Base-by-base conservation (phyloP, 257 asterid species). In the Paulownia fortunei region DNA sequence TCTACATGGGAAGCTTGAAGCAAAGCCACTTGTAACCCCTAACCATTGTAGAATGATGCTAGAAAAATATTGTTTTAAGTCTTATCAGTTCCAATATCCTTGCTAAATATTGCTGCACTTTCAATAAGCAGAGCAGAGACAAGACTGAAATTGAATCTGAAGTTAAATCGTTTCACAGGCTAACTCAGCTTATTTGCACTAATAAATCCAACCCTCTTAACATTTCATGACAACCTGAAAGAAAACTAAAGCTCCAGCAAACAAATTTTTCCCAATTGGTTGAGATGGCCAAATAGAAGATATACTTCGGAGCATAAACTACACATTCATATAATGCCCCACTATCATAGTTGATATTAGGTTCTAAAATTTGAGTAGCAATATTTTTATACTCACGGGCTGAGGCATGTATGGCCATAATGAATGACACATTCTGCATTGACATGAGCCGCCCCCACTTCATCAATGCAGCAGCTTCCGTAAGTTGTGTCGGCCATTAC, bases 401-500 rank as follows among this genome's bases (percentile, higher is more conserved):
- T 95, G 84, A 95, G 96, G 92, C 99, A 95, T 23, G 97, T 89
- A 76, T 81, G 97, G 26, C 97, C 97, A 58, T 86, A 92, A 86
- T 92, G 97, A 79, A 92, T 52, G 63, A 92, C 92, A 19, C 95
- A 89, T 15, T 90, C 84, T 0, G 97, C 97, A 74, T 82, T 88
- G 30, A 87, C 92, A 74, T 95, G 99, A 74, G 99, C 87, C 41
- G 99, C 99, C 19, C 97, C 99, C 44, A 95, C 98, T 86, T 95
- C 99, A 76, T 95, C 99, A 1, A 93, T 92, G 52, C 99, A 95
- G 83, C 98, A 95, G 86, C 94, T 93, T 6, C 97, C 98, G 47
- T 91, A 95, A 60, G 97, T 86, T 5, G 99, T 95, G 78, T 95
- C 99, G 5, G 98, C 99, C 98, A 95, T 95, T 73, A 95, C 96